Evolutionary conservation across 1,284 basidiomycete genomes (phyloP).

Genomic region (Blastosporella zonata): DNA sequence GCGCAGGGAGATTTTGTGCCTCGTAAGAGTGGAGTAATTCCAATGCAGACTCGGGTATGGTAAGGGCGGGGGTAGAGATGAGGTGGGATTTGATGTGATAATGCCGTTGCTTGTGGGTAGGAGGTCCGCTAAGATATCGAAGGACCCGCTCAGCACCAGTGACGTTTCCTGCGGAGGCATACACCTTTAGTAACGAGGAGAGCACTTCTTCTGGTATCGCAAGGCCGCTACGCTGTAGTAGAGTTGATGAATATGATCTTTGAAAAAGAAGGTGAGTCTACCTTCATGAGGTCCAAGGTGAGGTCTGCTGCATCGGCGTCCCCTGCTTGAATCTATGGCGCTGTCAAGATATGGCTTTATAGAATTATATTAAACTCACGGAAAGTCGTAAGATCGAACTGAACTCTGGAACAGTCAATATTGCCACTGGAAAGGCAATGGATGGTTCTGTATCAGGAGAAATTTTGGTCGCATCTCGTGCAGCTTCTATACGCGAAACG

Average conservation of each 20-base stretch:
- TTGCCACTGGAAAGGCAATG: constrained; percentile 30
- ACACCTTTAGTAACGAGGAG: constrained; percentile 46
- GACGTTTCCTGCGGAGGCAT: constrained; percentile 47
- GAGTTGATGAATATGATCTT: not conserved
- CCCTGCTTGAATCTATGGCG: constrained; percentile 27
- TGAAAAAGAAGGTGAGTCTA: constrained; percentile 25
- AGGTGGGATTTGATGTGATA: constrained; percentile 66
- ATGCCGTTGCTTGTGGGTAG: constrained; percentile 59
- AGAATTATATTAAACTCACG: constrained; percentile 26
- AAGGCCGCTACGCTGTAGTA: constrained; percentile 35
- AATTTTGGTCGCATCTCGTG: constrained; percentile 16
- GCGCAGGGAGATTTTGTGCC: constrained; percentile 49
- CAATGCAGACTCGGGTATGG: constrained; percentile 56
- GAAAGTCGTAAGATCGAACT: constrained; percentile 43
- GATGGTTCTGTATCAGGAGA: constrained; percentile 19
- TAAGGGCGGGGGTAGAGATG: constrained; percentile 34
- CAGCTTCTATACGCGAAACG: constrained; percentile 28
- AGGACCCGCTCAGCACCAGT: constrained; percentile 45
- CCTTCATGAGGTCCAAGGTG: constrained; percentile 48
- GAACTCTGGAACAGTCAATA: constrained; percentile 51
- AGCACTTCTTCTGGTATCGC: constrained; percentile 38
- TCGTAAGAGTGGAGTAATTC: constrained; percentile 66
- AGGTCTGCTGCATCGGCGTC: constrained; percentile 34
- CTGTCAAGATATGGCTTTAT: constrained; percentile 3
- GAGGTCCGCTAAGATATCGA: constrained; percentile 44